These are phyloP conservation scores for Mycena leptocephala DNA, from an alignment of 768 basidiomycete genomes.

Conservation along the genomic window DNA sequence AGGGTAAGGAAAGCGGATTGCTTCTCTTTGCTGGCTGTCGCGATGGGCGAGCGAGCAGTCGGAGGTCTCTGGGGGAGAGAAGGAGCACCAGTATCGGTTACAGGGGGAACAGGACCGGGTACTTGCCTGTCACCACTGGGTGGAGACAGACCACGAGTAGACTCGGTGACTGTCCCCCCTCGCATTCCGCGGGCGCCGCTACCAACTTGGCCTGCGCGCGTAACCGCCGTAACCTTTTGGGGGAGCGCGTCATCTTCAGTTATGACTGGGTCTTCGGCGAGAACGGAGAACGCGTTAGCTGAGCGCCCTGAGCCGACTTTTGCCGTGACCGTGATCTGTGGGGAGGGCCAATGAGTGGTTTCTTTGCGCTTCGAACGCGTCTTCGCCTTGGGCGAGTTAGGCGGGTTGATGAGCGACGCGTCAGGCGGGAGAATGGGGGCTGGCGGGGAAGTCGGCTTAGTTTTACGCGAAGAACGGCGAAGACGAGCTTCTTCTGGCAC, in stretches of 20 bases:
- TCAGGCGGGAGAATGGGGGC: no score
- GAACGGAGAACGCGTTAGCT: background rate
- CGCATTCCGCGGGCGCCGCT: background rate
- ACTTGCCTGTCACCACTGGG: background rate
- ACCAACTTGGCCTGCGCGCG: background rate
- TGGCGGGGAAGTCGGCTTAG: no score
- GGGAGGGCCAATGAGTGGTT: background rate
- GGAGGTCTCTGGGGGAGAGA: background rate
- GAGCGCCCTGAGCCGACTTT: background rate
- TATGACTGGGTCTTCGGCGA: background rate
- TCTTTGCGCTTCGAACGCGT: background rate
- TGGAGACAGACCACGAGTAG: slow-evolving; percentile 4
- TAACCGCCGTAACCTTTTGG: background rate
- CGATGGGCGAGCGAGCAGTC: no score
- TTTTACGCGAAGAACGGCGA: no score
- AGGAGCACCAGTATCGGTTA: background rate
- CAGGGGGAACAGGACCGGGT: background rate
- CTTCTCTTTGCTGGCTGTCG: background rate
- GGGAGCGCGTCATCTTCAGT: background rate
- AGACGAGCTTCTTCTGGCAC: no score
- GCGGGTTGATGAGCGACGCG: background rate
- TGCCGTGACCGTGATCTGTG: background rate
- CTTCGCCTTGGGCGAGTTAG: background rate
- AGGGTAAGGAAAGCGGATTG: background rate
- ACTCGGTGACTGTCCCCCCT: slow-evolving; percentile 4